These are phyloP conservation scores for Yamadazyma spencermartinsiae DNA, from an alignment of 1,139 yeast species.

Conservation along the genomic window DNA sequence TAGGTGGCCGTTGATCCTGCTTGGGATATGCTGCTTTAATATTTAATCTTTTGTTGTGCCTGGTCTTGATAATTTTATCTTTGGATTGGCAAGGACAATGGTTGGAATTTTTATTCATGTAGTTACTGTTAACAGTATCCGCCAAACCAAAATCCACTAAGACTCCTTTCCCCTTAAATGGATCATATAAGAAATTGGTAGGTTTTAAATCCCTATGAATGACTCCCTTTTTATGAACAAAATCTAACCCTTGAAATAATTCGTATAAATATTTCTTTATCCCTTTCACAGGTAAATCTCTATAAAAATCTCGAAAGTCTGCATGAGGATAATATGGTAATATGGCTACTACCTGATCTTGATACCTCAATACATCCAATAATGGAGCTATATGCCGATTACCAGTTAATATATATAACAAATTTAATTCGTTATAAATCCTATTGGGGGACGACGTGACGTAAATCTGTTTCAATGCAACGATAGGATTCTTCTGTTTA, in stretches of 20 bases:
- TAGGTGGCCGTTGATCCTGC: slow-evolving; percentile 79
- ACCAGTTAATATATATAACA: slow-evolving; percentile 68
- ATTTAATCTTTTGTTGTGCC: slow-evolving; percentile 37
- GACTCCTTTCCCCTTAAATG: slow-evolving; percentile 74
- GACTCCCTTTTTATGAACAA: slow-evolving; percentile 72
- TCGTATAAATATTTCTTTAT: slow-evolving; percentile 81
- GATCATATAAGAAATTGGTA: slow-evolving; percentile 81
- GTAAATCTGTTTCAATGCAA: slow-evolving; percentile 89
- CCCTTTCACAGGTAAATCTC: slow-evolving; percentile 77
- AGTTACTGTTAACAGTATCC: slow-evolving; percentile 41
- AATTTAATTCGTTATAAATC: slow-evolving; percentile 80
- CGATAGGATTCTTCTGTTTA: slow-evolving; percentile 52
- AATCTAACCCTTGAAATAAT: slow-evolving; percentile 70
- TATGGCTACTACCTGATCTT: slow-evolving; percentile 91
- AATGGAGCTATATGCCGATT: slow-evolving; percentile 82
- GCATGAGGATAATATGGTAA: slow-evolving; percentile 90
- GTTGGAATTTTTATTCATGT: slow-evolving; percentile 19
- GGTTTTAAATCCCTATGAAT: slow-evolving; percentile 92
- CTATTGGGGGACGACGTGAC: slow-evolving; percentile 95
- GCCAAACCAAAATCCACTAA: slow-evolving; percentile 93
- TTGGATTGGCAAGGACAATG: slow-evolving; percentile 33
- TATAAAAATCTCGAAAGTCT: slow-evolving; percentile 84
- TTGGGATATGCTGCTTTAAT: slow-evolving; percentile 72
- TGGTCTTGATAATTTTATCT: slow-evolving; percentile 24
- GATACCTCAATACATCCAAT: slow-evolving; percentile 79